Percentiles rank a stretch among this genome's conserved stretches.
These are phyloP conservation scores for Coemansia aciculifera DNA, from an alignment of 192 early-diverging fungal species.

Conservation along the genomic window DNA sequence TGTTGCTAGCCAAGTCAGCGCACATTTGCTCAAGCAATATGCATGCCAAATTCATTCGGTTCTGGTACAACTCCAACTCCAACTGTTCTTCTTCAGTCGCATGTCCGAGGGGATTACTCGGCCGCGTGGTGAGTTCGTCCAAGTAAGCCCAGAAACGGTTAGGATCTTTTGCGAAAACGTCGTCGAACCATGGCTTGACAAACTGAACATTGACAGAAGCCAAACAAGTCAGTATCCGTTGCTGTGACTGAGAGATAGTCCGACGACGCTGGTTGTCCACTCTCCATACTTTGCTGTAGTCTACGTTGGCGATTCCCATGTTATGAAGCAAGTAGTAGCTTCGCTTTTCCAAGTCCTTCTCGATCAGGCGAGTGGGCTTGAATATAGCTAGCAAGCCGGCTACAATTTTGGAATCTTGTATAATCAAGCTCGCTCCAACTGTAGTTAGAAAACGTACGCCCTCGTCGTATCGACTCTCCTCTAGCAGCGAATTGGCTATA, in stretches of 20 bases:
- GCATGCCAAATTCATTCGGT: constrained; percentile 32
- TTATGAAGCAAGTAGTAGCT: constrained; percentile 31
- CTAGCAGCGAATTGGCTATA: constrained; percentile 37
- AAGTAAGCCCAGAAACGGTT: constrained; percentile 24
- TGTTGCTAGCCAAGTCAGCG: constrained; percentile 28
- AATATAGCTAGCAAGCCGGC: constrained; percentile 35
- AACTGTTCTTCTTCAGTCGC: constrained; percentile 1
- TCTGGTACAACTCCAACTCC: constrained; percentile 36
- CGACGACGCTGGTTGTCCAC: constrained; percentile 34
- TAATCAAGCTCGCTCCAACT: constrained; percentile 9
- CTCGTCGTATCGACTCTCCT: constrained; percentile 39
- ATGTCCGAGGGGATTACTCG: background rate
- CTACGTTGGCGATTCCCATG: background rate
- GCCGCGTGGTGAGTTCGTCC: constrained; percentile 22
- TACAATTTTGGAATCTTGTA: constrained; percentile 23
- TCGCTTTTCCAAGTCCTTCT: constrained; percentile 34
- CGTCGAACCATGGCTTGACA: constrained; percentile 41
- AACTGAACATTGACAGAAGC: constrained; percentile 23
- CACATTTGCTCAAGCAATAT: constrained; percentile 44
- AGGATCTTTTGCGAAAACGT: constrained; percentile 6
- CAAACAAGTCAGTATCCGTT: constrained; percentile 26
- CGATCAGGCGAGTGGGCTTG: constrained; percentile 30
- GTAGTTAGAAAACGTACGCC: constrained; percentile 35
- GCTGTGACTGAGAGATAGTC: constrained; percentile 33
- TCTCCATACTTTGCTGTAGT: constrained; percentile 36